These are phyloP conservation scores for Patellaria atrata DNA, from an alignment of 495 filamentous ascomycete genomes.

Conservation along the genomic window DNA sequence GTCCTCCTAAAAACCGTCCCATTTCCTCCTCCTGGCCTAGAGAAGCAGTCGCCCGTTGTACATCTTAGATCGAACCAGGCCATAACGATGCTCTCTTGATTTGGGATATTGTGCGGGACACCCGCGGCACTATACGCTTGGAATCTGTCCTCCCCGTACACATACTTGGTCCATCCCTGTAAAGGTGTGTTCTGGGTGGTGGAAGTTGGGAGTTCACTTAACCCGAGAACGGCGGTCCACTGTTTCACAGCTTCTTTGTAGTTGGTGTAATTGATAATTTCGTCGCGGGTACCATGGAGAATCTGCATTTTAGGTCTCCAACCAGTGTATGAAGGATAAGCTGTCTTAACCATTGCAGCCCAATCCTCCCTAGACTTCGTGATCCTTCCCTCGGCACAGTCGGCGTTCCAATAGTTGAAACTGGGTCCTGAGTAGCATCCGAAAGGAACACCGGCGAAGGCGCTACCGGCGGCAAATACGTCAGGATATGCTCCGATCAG, in stretches of 20 bases:
- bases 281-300: constrained; percentile 38
- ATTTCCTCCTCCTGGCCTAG: background rate
- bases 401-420: constrained; percentile 38
- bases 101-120: constrained; percentile 33
- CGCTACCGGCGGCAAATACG: constrained; percentile 42
- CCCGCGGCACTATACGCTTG: constrained; percentile 34
- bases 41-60: constrained; percentile 1
- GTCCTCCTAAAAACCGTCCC: constrained; percentile 2
- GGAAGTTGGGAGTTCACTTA: constrained; percentile 3
- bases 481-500: constrained; percentile 45
- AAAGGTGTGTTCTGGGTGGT: constrained; percentile 14
- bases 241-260: constrained; percentile 41
- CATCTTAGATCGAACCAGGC: constrained; percentile 17
- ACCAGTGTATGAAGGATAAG: constrained; percentile 42
- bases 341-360: constrained; percentile 35
- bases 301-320: constrained; percentile 41
- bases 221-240: constrained; percentile 39
- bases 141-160: constrained; percentile 33
- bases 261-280: constrained; percentile 36
- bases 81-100: constrained; percentile 15
- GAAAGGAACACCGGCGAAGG: constrained; percentile 44
- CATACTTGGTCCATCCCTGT: constrained; percentile 34
- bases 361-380: constrained; percentile 35
- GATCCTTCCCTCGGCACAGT: constrained; percentile 37
- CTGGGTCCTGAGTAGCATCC: constrained; percentile 40